Percentiles rank a stretch among this genome's conserved stretches.
Evolutionary conservation across 768 basidiomycete genomes (phyloP).

Genomic region (Podaxis sp.): DNA sequence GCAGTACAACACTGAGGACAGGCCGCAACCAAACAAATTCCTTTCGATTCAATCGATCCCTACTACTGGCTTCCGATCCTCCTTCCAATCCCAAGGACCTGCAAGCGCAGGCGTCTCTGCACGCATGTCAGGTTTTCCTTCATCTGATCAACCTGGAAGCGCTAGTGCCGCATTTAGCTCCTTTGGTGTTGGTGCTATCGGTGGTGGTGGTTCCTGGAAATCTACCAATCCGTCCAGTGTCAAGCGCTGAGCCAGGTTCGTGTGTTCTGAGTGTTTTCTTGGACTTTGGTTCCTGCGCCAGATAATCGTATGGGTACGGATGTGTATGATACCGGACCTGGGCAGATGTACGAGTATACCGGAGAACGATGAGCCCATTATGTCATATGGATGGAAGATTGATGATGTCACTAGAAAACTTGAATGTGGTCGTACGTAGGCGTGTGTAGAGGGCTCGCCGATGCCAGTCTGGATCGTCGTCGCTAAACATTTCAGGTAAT

Average conservation of each 20-base stretch:
- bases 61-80: slow-evolving; percentile 60
- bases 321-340: neutral
- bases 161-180: slow-evolving; percentile 30
- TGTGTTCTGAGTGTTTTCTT: neutral
- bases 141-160: slow-evolving; percentile 22
- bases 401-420: neutral
- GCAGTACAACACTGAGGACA: slow-evolving; percentile 86
- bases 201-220: slow-evolving; percentile 25
- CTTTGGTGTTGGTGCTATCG: slow-evolving; percentile 27
- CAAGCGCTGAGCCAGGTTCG: neutral
- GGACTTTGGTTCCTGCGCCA: neutral
- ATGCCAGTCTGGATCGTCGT: no score
- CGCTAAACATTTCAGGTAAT: no score
- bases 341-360: neutral
- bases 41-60: slow-evolving; percentile 75
- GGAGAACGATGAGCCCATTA: neutral
- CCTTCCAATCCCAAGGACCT: slow-evolving; percentile 43
- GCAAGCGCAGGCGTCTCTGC: slow-evolving; percentile 24
- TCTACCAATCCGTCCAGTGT: slow-evolving; percentile 4
- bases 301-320: neutral
- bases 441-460: no score
- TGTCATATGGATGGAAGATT: neutral
- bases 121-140: slow-evolving; percentile 16
- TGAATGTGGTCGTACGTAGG: neutral
- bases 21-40: slow-evolving; percentile 80